These are phyloP conservation scores for Arctium minus DNA, from an alignment of 129 eudicot species.

Conservation along the genomic window DNA sequence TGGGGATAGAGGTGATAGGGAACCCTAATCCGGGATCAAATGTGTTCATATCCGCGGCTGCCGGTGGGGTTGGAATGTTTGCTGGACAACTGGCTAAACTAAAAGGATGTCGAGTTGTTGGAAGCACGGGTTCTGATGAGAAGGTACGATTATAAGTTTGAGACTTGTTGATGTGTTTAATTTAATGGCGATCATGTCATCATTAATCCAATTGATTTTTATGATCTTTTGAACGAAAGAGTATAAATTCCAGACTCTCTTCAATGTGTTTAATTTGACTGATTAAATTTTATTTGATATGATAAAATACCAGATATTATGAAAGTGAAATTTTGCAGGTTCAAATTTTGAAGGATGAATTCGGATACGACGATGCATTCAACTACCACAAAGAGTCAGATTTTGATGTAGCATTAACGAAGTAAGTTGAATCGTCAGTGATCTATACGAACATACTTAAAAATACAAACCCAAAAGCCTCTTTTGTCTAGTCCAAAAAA, in stretches of 20 bases:
- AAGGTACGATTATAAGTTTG: conserved; percentile 22
- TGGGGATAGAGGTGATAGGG: conserved; percentile 39
- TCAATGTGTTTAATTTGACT: not conserved
- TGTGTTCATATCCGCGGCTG: conserved; percentile 49
- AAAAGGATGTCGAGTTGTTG: conserved; percentile 47
- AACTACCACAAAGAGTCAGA: conserved; percentile 40
- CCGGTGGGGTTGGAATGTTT: conserved; percentile 45
- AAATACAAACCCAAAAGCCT: not conserved
- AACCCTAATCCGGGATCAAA: conserved; percentile 36
- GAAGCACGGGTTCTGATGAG: conserved; percentile 45
- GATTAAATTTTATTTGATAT: not conserved
- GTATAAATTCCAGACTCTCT: not conserved
- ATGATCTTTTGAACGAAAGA: no score
- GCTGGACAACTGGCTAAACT: conserved; percentile 53
- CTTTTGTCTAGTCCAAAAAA: not conserved
- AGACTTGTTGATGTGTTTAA: not conserved
- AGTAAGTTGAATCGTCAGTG: conserved; percentile 17
- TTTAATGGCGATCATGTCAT: not conserved
- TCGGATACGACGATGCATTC: conserved; percentile 48
- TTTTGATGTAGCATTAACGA: conserved; percentile 35
- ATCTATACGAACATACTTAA: not conserved
- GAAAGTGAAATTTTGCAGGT: conserved; percentile 19
- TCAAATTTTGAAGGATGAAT: conserved; percentile 39
- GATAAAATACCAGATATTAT: not conserved
- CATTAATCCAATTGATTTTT: not conserved